Percentiles rank a stretch among this genome's conserved stretches.
Evolutionary conservation across 768 basidiomycete species (phyloP).

Genomic region (Tephrocybe sp.): DNA sequence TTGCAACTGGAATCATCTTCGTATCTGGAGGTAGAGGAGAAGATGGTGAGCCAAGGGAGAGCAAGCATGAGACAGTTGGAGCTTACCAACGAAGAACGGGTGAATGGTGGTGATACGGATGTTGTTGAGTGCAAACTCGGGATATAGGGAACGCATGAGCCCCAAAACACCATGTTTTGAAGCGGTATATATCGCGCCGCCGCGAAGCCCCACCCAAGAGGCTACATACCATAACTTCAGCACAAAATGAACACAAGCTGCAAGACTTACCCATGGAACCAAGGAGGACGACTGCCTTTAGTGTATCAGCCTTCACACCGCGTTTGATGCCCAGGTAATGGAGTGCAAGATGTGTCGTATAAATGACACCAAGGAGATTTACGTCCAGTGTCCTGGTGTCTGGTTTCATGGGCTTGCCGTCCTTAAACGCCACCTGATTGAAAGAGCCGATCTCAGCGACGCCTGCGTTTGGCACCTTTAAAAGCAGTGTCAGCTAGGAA

Average conservation of each 20-base stretch:
- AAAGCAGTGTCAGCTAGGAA: not conserved
- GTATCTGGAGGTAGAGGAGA: conserved; percentile 35
- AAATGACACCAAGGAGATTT: conserved; percentile 47
- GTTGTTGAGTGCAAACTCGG: conserved; percentile 29
- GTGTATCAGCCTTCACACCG: conserved; percentile 26
- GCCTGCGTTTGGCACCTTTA: conserved; percentile 51
- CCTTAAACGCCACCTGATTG: conserved; percentile 27
- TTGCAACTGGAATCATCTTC: conserved; percentile 37
- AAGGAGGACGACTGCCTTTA: conserved; percentile 51
- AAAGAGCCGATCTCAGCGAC: conserved; percentile 37
- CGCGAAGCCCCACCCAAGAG: conserved; percentile 47
- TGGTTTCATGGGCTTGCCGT: conserved; percentile 46
- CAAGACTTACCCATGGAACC: conserved; percentile 50
- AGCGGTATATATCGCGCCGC: conserved; percentile 44
- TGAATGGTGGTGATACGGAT: conserved; percentile 49
- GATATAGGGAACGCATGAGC: conserved; percentile 48
- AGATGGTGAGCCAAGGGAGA: too few relatives aligned
- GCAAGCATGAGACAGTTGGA: not conserved
- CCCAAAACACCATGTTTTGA: conserved; percentile 58
- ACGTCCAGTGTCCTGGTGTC: conserved; percentile 43
- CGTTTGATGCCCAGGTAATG: conserved; percentile 47
- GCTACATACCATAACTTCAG: conserved; percentile 37
- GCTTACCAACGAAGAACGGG: conserved; percentile 53
- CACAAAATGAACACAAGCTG: not conserved
- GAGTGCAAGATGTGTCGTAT: conserved; percentile 51